These are phyloP conservation scores for Murraya paniculata DNA, from an alignment of 345 rosid species.

Conservation along the genomic window DNA sequence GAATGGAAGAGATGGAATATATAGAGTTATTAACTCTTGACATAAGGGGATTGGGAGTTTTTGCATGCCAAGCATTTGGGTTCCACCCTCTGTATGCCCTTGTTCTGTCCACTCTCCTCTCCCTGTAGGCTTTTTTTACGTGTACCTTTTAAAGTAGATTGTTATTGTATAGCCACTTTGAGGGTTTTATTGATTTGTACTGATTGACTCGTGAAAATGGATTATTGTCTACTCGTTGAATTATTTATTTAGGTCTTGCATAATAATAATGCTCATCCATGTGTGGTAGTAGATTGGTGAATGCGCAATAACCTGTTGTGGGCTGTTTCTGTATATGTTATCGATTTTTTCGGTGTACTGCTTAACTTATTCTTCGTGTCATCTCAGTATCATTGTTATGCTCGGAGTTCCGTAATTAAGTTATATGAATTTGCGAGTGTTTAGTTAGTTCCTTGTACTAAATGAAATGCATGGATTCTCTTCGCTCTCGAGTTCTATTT, in stretches of 20 bases:
- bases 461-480: too few species aligned
- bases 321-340: background rate
- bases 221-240: background rate
- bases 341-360: too few species aligned
- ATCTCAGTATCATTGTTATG: too few species aligned
- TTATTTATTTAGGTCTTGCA: background rate
- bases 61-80: background rate
- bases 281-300: background rate
- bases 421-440: too few species aligned
- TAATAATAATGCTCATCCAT: background rate
- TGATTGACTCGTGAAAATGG: background rate
- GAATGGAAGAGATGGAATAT: slow-evolving; percentile 1
- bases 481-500: too few species aligned
- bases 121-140: background rate
- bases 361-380: too few species aligned
- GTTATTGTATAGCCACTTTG: too few species aligned
- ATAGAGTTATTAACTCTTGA: background rate
- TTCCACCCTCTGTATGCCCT: background rate
- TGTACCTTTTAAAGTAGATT: background rate
- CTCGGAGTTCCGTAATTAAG: too few species aligned
- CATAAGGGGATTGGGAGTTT: background rate
- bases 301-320: background rate
- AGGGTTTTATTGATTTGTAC: background rate
- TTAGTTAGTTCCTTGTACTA: too few species aligned
- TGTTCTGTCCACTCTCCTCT: background rate